A percentile compares a stretch with the other conserved stretches of the same genome.
These are phyloP conservation scores for Cutaneotrichosporon mucoides DNA, from an alignment of 1,284 basidiomycete genomes.

Conservation along the genomic window DNA sequence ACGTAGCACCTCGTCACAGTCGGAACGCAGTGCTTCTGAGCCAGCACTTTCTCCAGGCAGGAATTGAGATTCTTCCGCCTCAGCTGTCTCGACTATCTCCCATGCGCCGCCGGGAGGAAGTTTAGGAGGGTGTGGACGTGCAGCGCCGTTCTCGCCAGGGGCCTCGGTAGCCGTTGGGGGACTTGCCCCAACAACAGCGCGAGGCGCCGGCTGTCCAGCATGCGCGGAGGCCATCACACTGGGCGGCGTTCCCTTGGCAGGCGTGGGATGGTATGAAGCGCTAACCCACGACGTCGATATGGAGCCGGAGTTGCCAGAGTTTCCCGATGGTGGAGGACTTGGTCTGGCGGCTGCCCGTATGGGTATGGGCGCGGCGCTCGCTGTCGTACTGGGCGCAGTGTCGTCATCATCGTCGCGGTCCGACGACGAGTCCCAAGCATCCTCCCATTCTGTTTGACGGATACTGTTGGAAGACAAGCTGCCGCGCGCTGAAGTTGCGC, in stretches of 20 bases:
- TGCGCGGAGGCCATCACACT: neutral
- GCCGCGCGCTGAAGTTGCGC: conserved; percentile 51
- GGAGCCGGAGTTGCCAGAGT: conserved; percentile 4
- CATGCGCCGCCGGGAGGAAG: conserved; percentile 45
- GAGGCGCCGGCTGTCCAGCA: neutral
- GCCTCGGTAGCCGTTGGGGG: neutral
- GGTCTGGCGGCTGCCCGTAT: neutral
- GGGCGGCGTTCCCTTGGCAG: conserved; percentile 28
- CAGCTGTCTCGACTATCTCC: conserved; percentile 44
- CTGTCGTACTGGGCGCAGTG: neutral
- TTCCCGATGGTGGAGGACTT: neutral
- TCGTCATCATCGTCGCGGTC: conserved; percentile 60
- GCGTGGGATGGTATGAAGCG: conserved; percentile 29
- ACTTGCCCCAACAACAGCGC: neutral
- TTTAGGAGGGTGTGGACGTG: neutral
- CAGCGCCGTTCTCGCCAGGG: neutral
- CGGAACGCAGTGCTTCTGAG: conserved; percentile 57
- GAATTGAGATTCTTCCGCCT: conserved; percentile 16
- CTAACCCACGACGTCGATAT: conserved; percentile 38
- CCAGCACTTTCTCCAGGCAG: conserved; percentile 25
- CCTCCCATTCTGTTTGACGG: conserved; percentile 60
- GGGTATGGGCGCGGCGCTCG: conserved; percentile 13
- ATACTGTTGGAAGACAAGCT: neutral
- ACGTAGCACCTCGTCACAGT: conserved; percentile 66
- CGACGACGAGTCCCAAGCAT: conserved; percentile 82